phyloP scores from a whole-genome alignment of 495 filamentous ascomycete species.

The Aspergillus panamensis region DNA sequence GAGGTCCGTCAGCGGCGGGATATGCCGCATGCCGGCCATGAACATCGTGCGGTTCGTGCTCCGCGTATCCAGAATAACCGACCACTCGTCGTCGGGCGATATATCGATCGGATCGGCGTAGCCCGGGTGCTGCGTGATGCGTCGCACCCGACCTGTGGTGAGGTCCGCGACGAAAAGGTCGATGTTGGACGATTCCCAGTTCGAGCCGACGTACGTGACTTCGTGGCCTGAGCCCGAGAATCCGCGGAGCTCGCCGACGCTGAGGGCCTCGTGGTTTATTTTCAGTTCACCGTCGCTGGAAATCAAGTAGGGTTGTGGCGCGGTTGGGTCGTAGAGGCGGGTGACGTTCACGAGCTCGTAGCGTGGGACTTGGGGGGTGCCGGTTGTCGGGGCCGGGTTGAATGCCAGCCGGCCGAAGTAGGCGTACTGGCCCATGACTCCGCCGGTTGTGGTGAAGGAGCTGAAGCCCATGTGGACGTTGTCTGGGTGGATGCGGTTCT shows the following conservation, averaged over 20 bases:
- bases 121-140: conserved; percentile 23
- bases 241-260: conserved; percentile 16
- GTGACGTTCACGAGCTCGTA: conserved; percentile 25
- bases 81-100: conserved; percentile 22
- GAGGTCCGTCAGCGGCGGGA: conserved; percentile 22
- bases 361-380: conserved; percentile 5
- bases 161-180: conserved; percentile 23
- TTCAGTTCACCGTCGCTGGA: too few relatives aligned
- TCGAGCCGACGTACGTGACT: conserved; percentile 19
- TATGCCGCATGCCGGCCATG: conserved; percentile 20
- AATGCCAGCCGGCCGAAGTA: conserved; percentile 23
- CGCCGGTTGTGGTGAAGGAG: conserved; percentile 10
- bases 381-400: conserved; percentile 14
- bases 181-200: conserved; percentile 24
- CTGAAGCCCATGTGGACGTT: conserved; percentile 24
- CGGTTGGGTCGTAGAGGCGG: not conserved
- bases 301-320: conserved; percentile 6
- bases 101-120: conserved; percentile 25
- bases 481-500: conserved; percentile 24
- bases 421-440: conserved; percentile 7
- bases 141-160: conserved; percentile 19
- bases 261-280: too few relatives aligned
- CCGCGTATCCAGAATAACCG: conserved; percentile 25
- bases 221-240: conserved; percentile 21
- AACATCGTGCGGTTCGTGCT: conserved; percentile 20